Conservation (phyloP, 176 grass and related monocot genomes). For the Oryza glumipatula region DNA sequence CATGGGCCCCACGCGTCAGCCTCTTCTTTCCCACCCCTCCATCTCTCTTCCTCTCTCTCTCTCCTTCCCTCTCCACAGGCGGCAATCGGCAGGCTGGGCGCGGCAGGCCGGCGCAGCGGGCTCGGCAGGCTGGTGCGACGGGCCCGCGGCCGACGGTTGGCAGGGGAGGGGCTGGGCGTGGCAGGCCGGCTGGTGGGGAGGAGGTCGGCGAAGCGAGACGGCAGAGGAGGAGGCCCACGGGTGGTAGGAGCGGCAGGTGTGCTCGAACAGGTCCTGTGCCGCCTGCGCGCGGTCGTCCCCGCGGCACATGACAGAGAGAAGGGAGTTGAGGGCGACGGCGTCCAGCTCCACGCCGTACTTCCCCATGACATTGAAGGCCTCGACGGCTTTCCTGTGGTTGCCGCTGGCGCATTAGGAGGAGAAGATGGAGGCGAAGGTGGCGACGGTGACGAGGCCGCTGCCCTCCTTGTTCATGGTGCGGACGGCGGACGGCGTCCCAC, state of each 20-base stretch:
- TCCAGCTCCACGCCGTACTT: slow-evolving; percentile 56
- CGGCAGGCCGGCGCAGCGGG: too few species aligned
- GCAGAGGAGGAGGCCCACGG: too few species aligned
- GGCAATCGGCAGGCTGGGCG: too few species aligned
- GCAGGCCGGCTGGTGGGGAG: too few species aligned
- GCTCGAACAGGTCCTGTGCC: slow-evolving; percentile 57
- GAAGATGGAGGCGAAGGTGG: slow-evolving; percentile 84
- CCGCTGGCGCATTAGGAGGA: slow-evolving; percentile 61
- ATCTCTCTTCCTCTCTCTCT: too few species aligned
- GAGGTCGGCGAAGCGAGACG: too few species aligned
- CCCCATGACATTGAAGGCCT: slow-evolving; percentile 73
- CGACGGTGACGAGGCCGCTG: slow-evolving; percentile 43
- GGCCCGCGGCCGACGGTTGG: too few species aligned
- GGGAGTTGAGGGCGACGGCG: slow-evolving; percentile 73
- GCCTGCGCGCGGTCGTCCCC: slow-evolving; percentile 43
- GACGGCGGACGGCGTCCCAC: slow-evolving; percentile 58
- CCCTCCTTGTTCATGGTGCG: slow-evolving; percentile 63
- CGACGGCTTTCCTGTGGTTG: slow-evolving; percentile 58
- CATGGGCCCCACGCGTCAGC: too few species aligned
- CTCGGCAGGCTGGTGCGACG: too few species aligned
- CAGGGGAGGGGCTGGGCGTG: too few species aligned
- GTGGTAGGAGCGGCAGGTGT: neutral
- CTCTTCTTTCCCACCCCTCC: too few species aligned
- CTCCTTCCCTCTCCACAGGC: too few species aligned
- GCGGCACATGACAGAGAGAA: slow-evolving; percentile 69